Evolutionary conservation across 371 early-diverging fungal species (phyloP), one percentile per base, ranked within the genome.

Genomic region (Mucor saturninus): DNA sequence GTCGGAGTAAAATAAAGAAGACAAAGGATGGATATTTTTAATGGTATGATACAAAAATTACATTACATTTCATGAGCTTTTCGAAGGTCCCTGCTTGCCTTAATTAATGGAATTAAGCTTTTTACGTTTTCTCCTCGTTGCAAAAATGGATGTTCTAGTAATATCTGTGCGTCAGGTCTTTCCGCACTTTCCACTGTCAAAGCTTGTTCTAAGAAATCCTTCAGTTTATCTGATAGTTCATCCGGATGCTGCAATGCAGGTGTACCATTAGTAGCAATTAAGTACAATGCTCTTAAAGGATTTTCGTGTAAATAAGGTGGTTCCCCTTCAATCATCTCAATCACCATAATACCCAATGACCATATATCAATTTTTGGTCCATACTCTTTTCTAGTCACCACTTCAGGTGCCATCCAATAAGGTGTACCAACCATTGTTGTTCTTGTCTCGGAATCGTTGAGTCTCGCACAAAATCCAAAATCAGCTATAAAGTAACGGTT

Each of bases 401-500:
- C 90, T 79, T 93, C 95, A 6, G 94, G 95, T 5, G 95, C 94
- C 91, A 97, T 93, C 90, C 92, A 92, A 76, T 93, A 92, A 4
- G 92, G 91, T 57, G 93, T 93, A 15, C 93, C 93, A 31, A 90
- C 93, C 86, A 93, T 90, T 0, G 94, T 93, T 10, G 86, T 89
- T 54, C 95, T 86, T 39, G 86, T 72, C 60, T 83, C 75, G 15
- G 74, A 77, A 38, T 90, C 91, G 54, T 87, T 87, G 38, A 93
- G 71, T 69, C 91, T 89, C 29, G 93, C 93, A 74, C 93, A 93
- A 65, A 95, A 93, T 1, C 96, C 95, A 81, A 96, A 94, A 77
- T 95, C 96, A 53, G 91, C 84, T 83, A 64, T 51, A 55, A 15
- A 48, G 31, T 57, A 53, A 54, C 54, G 60, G 40, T 56, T 21